These are phyloP conservation scores for Xeromyces bisporus DNA, from an alignment of 495 filamentous ascomycete species.

Conservation along the genomic window DNA sequence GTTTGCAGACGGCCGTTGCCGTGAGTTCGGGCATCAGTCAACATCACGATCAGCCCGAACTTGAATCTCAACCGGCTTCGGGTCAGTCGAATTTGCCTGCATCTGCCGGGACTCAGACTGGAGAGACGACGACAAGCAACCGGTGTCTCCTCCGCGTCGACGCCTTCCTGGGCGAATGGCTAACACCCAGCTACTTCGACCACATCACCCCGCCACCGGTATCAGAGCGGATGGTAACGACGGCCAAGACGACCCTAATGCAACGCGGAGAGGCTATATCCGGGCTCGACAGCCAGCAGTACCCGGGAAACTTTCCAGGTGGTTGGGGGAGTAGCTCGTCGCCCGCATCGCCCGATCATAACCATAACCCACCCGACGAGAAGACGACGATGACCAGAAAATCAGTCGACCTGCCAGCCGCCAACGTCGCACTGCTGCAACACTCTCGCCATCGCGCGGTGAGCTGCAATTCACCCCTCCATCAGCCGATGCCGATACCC, in stretches of 20 bases:
- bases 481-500: neutral
- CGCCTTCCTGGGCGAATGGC: conserved; percentile 90
- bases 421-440: neutral
- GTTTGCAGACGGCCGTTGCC: conserved; percentile 79
- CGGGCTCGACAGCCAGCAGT: conserved; percentile 10
- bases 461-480: conserved; percentile 9
- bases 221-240: conserved; percentile 69
- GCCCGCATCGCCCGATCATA: conserved; percentile 8
- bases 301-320: conserved; percentile 39
- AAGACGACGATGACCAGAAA: neutral
- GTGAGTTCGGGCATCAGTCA: conserved; percentile 79
- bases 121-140: neutral
- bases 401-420: too few relatives aligned
- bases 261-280: conserved; percentile 34
- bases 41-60: conserved; percentile 16
- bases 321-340: conserved; percentile 35
- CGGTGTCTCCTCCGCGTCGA: conserved; percentile 53
- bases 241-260: conserved; percentile 70
- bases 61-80: neutral
- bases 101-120: neutral
- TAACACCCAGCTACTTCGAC: conserved; percentile 82
- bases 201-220: conserved; percentile 76
- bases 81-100: neutral
- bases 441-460: conserved; percentile 14
- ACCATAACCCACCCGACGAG: too few relatives aligned